A percentile compares a stretch with the other conserved stretches of the same genome.
Evolutionary conservation across 345 rosid species (phyloP).

Genomic region (Hibiscus syriacus): DNA sequence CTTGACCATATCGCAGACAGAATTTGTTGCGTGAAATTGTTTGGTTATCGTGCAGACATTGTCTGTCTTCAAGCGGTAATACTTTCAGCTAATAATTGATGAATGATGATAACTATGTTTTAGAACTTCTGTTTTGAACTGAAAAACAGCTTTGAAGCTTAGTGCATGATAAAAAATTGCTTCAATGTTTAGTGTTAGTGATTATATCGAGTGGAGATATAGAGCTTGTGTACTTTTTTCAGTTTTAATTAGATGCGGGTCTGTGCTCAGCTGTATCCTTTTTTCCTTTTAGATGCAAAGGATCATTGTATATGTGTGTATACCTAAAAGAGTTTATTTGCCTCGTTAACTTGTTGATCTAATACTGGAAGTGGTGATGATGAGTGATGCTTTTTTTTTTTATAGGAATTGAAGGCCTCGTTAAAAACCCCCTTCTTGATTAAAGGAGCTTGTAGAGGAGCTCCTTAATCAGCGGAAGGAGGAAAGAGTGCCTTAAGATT

Average conservation of each 20-base stretch:
- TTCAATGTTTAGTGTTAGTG: no score
- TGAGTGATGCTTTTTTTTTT: no score
- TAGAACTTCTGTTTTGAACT: background rate
- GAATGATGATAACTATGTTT: background rate
- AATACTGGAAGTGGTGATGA: background rate
- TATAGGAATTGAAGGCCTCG: no score
- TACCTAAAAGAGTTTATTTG: background rate
- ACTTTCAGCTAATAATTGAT: background rate
- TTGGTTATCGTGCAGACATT: constrained; percentile 80
- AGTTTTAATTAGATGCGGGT: background rate
- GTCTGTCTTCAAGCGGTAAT: constrained; percentile 94
- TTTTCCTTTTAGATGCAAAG: background rate
- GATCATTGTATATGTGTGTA: background rate
- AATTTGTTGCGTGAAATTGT: constrained; percentile 85
- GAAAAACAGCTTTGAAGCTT: background rate
- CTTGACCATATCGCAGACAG: constrained; percentile 95
- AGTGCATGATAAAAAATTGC: background rate
- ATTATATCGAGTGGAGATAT: no score
- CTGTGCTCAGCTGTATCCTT: background rate
- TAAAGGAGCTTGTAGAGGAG: no score
- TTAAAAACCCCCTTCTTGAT: no score
- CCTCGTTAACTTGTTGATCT: background rate
- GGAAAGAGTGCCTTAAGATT: no score
- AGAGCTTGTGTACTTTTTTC: no score
- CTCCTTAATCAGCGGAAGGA: no score